Evolutionary conservation across 176 grass and related monocot species (phyloP), one percentile per base, ranked within the genome.

Genomic region (Elaeis guineensis): DNA sequence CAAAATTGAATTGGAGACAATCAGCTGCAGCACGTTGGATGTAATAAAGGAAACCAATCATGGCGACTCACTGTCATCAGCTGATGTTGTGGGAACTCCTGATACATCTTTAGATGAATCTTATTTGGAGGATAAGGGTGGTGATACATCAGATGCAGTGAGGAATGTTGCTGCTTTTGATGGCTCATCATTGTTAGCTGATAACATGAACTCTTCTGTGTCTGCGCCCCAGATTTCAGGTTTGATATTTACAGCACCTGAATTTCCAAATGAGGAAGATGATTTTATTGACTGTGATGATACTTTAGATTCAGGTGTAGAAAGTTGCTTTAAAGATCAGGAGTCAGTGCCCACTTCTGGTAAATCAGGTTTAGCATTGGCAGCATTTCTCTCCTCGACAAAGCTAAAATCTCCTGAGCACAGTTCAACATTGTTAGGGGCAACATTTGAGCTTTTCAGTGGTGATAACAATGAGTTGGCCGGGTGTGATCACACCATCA

Each of bases 341-440:
- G 58, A 75, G 44, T 18, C 55, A 21, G 20, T 57, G n/a, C 21
- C 68, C 4, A 72, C 75, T 76, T 56, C 49, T 22, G 48, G 50
- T 52, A 62, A 17, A 68, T 52, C 62, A 67, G n/a, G 25, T 21
- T 18, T 72, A 26, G 28, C 72, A 17, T 76, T 85, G 25, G 53
- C 53, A 68, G 52, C 70, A 52, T 80, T 76, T 69, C 82, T 76
- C 58, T 39, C 58, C 29, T 44, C 18, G 72, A 80, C 57, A 30
- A 64, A 62, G 52, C 48, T 19, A 54, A 63, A 4, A 53, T 55
- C 49, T 7, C 28, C 28, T 32, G 50, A 16, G 62, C 64, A 71
- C 57, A 76, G 73, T 54, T 64, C 61, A 6, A 54, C 6, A 29
- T 8, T 54, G 22, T 52, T 54, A 19, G 54, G 5, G 66, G 49